Percentiles rank a stretch among this genome's conserved stretches.
phyloP scores from a whole-genome alignment of 2,329 filamentous ascomycete genomes.

The Diaporthe nobilis region DNA sequence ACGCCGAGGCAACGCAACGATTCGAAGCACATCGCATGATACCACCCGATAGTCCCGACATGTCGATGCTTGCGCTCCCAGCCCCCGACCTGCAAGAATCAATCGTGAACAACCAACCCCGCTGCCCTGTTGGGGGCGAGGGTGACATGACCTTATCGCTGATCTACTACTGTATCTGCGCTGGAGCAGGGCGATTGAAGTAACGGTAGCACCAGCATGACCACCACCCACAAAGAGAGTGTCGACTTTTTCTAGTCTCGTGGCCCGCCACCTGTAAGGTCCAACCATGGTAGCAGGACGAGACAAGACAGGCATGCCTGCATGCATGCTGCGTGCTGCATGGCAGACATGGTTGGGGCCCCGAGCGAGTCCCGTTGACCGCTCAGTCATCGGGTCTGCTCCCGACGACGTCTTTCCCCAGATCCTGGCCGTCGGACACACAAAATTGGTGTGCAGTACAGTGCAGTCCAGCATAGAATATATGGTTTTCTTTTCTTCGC shows the following conservation, averaged over 20 bases:
- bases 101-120: background rate
- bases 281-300: constrained; percentile 22
- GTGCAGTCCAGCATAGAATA: background rate
- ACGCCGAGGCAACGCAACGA: background rate
- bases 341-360: constrained; percentile 24
- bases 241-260: constrained; percentile 20
- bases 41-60: background rate
- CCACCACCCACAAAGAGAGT: background rate
- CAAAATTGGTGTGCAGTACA: background rate
- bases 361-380: constrained; percentile 14
- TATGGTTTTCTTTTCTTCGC: background rate
- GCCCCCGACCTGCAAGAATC: background rate
- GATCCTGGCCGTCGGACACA: background rate
- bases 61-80: constrained; percentile 1
- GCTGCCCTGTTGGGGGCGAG: background rate
- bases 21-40: constrained; percentile 11
- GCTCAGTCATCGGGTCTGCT: constrained; percentile 15
- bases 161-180: constrained; percentile 26
- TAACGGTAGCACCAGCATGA: constrained; percentile 8
- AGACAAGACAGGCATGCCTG: constrained; percentile 17
- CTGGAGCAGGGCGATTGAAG: constrained; percentile 21
- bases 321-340: constrained; percentile 8
- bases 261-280: constrained; percentile 20
- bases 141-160: constrained; percentile 29
- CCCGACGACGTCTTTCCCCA: background rate